Base-by-base conservation (phyloP, 768 basidiomycete species). In the Boletus rubescentipes region DNA sequence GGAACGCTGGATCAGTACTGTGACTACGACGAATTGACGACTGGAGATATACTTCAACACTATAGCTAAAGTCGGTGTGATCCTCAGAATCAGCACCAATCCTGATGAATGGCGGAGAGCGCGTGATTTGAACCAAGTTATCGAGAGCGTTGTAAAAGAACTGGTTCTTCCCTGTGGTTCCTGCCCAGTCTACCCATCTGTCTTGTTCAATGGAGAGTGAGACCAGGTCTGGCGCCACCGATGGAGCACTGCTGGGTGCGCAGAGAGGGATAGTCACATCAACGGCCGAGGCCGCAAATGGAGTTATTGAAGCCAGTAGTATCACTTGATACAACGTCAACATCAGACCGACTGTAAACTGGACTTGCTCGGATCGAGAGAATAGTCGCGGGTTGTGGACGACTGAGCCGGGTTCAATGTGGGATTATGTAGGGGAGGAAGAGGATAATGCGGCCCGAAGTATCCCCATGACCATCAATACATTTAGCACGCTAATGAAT, bases 151-250 rank as follows among this genome's bases (percentile, higher is more conserved):
- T 86, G 71, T 75, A 76, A 56, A 84, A 80, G 68, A 87, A 88
- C 16, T 76, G 53, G 61, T 89, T 87, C 32, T 72, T 73, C 3
- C 75, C 68, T 7, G 60, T 53, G 10, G 73, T 75, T 14, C 87
- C 86, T 11, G 71, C 70, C 86, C 87, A 89, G 55, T 87, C 86
- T 10, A 75, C 72, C 85, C 85, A 88, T 31, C 82, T 73, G 58
- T 89, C 86, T 66, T 85, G 81, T 61, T 87, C 87, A 49, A 88
- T 79, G 30, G 86, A 88, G 58, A 87, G 79, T 0, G 83, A 85
- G 26, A 87, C 59, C 12, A 86, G 68, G 11, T 79, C 79, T 8
- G 75, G 74, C 9, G 72, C 67, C 2, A 86, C 67, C 2, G 53
- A 52, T 9, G 71, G 63, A 4, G 81, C 73, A 38, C 44, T 57